These are phyloP conservation scores for Byssochlamys sp. DNA, from an alignment of 2,329 filamentous ascomycete species.

Conservation along the genomic window DNA sequence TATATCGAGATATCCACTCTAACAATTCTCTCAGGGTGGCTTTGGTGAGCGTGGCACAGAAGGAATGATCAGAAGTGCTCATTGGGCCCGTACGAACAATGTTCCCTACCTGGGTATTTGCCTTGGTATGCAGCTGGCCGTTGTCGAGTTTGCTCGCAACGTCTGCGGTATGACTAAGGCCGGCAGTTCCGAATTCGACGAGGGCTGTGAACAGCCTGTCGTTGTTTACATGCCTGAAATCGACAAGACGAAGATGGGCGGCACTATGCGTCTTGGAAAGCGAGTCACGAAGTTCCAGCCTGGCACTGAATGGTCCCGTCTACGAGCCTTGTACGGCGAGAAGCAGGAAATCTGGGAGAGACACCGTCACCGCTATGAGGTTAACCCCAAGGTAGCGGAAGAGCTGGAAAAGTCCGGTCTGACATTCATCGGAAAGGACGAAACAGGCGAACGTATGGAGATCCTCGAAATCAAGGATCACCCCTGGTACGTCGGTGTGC, in stretches of 20 bases:
- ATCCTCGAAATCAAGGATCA: constrained; percentile 73
- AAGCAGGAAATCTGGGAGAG: constrained; percentile 54
- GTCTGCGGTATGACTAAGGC: constrained; percentile 55
- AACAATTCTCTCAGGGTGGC: constrained; percentile 39
- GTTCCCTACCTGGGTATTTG: constrained; percentile 82
- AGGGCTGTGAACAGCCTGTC: constrained; percentile 40
- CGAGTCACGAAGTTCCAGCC: constrained; percentile 66
- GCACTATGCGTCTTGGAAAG: constrained; percentile 76
- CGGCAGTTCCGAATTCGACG: constrained; percentile 46
- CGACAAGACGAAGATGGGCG: constrained; percentile 65
- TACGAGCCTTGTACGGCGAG: constrained; percentile 64
- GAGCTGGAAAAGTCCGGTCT: constrained; percentile 60
- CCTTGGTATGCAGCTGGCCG: constrained; percentile 83
- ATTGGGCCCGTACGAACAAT: constrained; percentile 74
- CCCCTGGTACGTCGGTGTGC: constrained; percentile 74
- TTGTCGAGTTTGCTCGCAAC: constrained; percentile 77
- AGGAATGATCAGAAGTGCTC: constrained; percentile 81
- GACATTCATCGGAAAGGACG: constrained; percentile 69
- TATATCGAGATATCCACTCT: neutral
- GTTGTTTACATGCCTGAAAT: constrained; percentile 92
- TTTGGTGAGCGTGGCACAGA: constrained; percentile 75
- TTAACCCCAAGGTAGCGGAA: constrained; percentile 70
- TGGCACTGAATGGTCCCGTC: constrained; percentile 65
- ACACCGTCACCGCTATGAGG: constrained; percentile 82
- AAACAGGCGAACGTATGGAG: constrained; percentile 70